A percentile compares a stretch with the other conserved stretches of the same genome.
Conservation (phyloP, 352 stramenopile genomes). For the Phytophthora sp. region DNA sequence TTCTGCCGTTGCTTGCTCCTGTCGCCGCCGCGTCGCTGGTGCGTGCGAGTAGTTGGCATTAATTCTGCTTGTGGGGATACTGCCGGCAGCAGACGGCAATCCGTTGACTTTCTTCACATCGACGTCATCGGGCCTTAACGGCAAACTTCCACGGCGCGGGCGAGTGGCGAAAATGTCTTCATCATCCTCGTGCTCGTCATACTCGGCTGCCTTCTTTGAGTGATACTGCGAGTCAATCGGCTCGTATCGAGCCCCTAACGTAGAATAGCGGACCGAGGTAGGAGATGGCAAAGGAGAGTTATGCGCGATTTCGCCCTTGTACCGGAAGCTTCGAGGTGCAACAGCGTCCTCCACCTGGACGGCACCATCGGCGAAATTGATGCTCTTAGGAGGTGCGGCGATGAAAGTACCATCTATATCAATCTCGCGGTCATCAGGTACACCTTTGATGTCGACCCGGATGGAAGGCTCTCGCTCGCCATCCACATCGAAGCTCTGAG, state of each 20-base stretch:
- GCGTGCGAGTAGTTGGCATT: constrained; percentile 30
- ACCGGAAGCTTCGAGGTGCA: constrained; percentile 70
- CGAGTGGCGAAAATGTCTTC: constrained; percentile 30
- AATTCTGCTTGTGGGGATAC: constrained; percentile 45
- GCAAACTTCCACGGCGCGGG: constrained; percentile 49
- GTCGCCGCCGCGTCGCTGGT: constrained; percentile 9
- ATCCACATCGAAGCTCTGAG: constrained; percentile 68
- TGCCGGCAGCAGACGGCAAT: constrained; percentile 2
- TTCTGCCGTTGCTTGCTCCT: constrained; percentile 11
- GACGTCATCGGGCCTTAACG: constrained; percentile 26
- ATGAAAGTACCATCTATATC: constrained; percentile 37
- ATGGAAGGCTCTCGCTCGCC: constrained; percentile 45
- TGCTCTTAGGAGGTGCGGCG: constrained; percentile 63
- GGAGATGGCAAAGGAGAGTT: constrained; percentile 49
- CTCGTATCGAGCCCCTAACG: constrained; percentile 69
- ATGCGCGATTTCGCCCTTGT: constrained; percentile 49
- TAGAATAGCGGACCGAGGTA: constrained; percentile 53
- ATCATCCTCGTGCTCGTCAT: constrained; percentile 55
- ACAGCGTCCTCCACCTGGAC: constrained; percentile 59
- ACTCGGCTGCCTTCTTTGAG: constrained; percentile 73
- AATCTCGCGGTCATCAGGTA: constrained; percentile 53
- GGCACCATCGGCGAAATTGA: constrained; percentile 66
- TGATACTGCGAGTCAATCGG: constrained; percentile 74
- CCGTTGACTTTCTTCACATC: constrained; percentile 22
- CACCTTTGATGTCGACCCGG: constrained; percentile 56